Percentiles rank a stretch among this genome's conserved stretches.
phyloP scores from a whole-genome alignment of 331 rosid genomes.

The Phaseolus coccineus region DNA sequence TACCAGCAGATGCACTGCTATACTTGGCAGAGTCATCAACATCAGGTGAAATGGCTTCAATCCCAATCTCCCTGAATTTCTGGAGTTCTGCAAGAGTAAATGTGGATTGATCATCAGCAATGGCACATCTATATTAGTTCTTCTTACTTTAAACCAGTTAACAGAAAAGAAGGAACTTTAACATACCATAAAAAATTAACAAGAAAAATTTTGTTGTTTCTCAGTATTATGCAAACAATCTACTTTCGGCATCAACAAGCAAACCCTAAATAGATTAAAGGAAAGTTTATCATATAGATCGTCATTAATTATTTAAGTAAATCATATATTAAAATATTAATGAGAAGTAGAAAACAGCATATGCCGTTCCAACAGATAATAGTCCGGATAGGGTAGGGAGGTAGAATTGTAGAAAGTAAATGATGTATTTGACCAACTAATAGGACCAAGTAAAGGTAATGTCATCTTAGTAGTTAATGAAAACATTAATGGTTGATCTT shows the following conservation, averaged over 20 bases:
- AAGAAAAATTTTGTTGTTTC: not conserved
- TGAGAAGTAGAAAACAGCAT: not conserved
- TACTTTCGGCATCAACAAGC: not conserved
- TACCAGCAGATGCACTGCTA: conserved; percentile 50
- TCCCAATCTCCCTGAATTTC: conserved; percentile 64
- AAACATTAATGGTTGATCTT: not conserved
- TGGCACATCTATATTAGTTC: not conserved
- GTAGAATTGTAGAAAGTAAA: not conserved
- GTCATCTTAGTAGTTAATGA: not conserved
- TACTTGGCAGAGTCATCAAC: conserved; percentile 54
- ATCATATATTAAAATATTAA: not conserved
- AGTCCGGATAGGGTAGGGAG: not conserved
- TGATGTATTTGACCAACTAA: not conserved
- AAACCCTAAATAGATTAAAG: not conserved
- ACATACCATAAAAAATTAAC: not conserved
- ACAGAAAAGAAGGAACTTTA: conserved; percentile 12
- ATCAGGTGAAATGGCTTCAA: conserved; percentile 50
- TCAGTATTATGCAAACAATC: conserved; percentile 4
- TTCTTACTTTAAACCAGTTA: conserved; percentile 7
- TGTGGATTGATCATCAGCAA: conserved; percentile 29
- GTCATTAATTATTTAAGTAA: not conserved
- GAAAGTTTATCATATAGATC: not conserved
- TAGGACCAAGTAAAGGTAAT: not conserved
- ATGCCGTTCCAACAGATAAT: not conserved
- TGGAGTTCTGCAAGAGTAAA: conserved; percentile 67